Conservation (phyloP, 176 grass and related monocot species). For the Aegilops bicornis region DNA sequence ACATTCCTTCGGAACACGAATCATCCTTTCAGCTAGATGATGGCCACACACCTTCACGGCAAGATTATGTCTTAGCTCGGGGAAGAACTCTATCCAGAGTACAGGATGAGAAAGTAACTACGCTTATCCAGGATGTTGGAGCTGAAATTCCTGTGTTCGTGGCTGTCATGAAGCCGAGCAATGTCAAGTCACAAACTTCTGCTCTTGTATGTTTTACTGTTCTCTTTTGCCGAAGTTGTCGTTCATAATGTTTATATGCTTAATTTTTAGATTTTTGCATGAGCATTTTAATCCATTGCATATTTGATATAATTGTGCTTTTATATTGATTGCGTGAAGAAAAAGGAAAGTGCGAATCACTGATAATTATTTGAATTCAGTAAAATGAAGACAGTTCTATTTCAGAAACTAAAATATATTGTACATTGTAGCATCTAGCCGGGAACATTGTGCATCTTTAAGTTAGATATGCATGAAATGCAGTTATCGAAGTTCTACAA, state of each 20-base stretch:
- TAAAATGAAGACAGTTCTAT: not conserved
- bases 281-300: not conserved
- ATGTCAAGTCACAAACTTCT: not conserved
- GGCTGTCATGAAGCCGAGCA: constrained; percentile 24
- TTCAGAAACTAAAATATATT: not conserved
- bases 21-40: not conserved
- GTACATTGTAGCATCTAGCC: not conserved
- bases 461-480: not conserved
- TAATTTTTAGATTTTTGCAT: not conserved
- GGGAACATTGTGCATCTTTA: not conserved
- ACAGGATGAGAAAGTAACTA: constrained; percentile 1
- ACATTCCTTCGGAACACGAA: not conserved
- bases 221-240: not conserved
- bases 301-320: not conserved
- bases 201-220: not conserved
- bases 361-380: not conserved
- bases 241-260: not conserved
- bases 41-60: too few relatives aligned
- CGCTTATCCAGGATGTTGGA: constrained; percentile 9
- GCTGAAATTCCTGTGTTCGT: constrained; percentile 20
- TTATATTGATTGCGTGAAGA: not conserved
- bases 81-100: not conserved
- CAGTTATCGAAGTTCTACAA: not conserved
- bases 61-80: not conserved
- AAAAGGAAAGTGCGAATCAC: not conserved